Conservation (phyloP, 1,139 yeast genomes). For the Hyphopichia buzzinii region DNA sequence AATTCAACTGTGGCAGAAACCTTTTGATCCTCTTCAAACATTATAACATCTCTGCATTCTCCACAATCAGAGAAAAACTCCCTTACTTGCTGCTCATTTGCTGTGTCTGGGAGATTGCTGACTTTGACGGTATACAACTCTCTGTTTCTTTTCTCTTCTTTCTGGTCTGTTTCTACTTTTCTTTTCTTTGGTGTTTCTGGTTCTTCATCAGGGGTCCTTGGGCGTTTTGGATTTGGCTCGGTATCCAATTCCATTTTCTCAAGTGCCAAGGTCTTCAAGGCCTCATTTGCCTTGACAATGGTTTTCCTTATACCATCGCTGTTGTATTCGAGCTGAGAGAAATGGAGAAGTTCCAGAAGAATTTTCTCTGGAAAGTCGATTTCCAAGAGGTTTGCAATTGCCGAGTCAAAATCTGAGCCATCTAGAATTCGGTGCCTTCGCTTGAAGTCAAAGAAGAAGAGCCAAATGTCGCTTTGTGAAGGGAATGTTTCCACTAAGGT, state of each 20-base stretch:
- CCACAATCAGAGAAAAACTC: conserved; percentile 65
- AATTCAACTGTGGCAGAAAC: conserved; percentile 57
- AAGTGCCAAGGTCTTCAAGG: conserved; percentile 10
- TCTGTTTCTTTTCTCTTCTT: conserved; percentile 43
- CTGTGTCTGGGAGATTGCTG: conserved; percentile 29
- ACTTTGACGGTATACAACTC: conserved; percentile 56
- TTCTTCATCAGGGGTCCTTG: background rate
- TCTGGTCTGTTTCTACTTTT: conserved; percentile 1
- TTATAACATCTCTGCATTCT: conserved; percentile 28
- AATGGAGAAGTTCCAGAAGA: conserved; percentile 44
- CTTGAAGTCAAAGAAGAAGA: conserved; percentile 42
- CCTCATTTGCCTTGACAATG: conserved; percentile 17
- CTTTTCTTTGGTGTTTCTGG: conserved; percentile 4
- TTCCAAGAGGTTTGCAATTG: conserved; percentile 21
- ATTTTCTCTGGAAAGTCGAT: conserved; percentile 55
- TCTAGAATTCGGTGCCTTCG: conserved; percentile 13
- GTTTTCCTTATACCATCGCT: conserved; percentile 20
- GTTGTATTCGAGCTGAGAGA: conserved; percentile 37
- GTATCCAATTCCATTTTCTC: conserved; percentile 5
- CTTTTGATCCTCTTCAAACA: conserved; percentile 17
- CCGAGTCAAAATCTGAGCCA: conserved; percentile 24
- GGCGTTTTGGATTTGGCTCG: conserved; percentile 3
- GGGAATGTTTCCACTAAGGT: conserved; percentile 26
- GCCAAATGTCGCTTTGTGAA: conserved; percentile 48
- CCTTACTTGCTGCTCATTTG: conserved; percentile 31